A percentile compares a stretch with the other conserved stretches of the same genome.
Evolutionary conservation across 2,329 filamentous ascomycete genomes (phyloP).

Genomic region (Ceratocystis lukuohia): DNA sequence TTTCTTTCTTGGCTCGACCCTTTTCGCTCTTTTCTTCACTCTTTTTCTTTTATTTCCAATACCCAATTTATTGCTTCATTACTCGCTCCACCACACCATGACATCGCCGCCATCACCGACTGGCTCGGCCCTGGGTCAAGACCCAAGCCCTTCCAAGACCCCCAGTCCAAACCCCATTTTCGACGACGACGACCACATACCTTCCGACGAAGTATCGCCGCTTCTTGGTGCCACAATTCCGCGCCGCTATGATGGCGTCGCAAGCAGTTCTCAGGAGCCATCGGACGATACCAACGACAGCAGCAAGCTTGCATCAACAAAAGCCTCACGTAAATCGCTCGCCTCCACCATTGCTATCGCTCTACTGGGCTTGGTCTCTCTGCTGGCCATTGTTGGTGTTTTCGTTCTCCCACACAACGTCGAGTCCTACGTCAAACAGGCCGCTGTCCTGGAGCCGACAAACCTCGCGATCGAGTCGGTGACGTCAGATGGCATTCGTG

Average conservation of each 20-base stretch:
- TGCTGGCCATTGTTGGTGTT: constrained; percentile 60
- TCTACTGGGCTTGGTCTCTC: constrained; percentile 46
- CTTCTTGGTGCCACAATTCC: constrained; percentile 32
- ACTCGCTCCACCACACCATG: background rate
- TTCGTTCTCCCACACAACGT: constrained; percentile 72
- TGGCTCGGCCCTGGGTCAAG: background rate
- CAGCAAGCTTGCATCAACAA: constrained; percentile 19
- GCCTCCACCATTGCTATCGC: constrained; percentile 63
- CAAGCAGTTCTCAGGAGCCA: constrained; percentile 23
- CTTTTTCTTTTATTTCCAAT: background rate
- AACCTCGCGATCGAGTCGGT: constrained; percentile 76
- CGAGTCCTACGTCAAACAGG: constrained; percentile 75
- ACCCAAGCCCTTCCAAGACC: background rate
- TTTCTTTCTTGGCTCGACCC: background rate
- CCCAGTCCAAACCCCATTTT: constrained; percentile 13
- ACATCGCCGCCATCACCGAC: background rate
- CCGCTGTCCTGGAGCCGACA: constrained; percentile 67
- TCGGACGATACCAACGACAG: constrained; percentile 20
- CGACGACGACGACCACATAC: constrained; percentile 24
- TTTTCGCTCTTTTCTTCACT: background rate
- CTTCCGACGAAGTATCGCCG: constrained; percentile 37
- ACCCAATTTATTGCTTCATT: background rate
- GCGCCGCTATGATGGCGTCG: constrained; percentile 30
- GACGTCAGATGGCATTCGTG: constrained; percentile 61
- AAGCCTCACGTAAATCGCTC: constrained; percentile 35